These are phyloP conservation scores for Phytophthora ramorum DNA, from an alignment of 352 stramenopile genomes.

Conservation along the genomic window DNA sequence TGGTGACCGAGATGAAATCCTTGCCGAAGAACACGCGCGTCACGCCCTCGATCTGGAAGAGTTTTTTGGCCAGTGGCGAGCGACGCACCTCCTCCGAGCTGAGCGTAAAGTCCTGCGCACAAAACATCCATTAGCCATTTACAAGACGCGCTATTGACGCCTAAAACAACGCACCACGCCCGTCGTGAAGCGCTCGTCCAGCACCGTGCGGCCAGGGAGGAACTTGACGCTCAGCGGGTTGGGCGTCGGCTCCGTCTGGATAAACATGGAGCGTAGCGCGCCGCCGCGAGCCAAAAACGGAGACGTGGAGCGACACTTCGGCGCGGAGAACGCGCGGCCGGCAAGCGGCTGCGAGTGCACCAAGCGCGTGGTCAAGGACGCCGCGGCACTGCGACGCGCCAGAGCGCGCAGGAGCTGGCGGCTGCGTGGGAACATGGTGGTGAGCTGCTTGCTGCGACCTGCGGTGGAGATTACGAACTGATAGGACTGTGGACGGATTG, in stretches of 20 bases:
- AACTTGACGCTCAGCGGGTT: constrained; percentile 99
- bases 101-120: constrained; percentile 82
- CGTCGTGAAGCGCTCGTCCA: constrained; percentile 92
- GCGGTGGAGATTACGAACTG: constrained; percentile 23
- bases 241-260: constrained; percentile 98
- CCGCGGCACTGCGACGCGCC: constrained; percentile 27
- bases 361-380: constrained; percentile 7
- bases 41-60: constrained; percentile 97
- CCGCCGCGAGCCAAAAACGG: constrained; percentile 43
- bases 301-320: constrained; percentile 14
- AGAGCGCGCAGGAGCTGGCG: constrained; percentile 37
- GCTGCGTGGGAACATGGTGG: constrained; percentile 37
- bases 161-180: constrained; percentile 46
- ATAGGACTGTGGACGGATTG: not conserved
- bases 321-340: not conserved
- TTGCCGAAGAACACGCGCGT: constrained; percentile 97
- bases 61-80: constrained; percentile 94
- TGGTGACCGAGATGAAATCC: constrained; percentile 99
- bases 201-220: constrained; percentile 90
- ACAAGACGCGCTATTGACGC: not conserved
- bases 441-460: constrained; percentile 4
- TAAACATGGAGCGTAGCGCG: constrained; percentile 94
- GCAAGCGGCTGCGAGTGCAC: constrained; percentile 22
- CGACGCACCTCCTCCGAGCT: constrained; percentile 87
- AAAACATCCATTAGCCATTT: not conserved